Evolutionary conservation across 805 yeast species (phyloP).

Genomic region (Ogataea paraovalis): DNA sequence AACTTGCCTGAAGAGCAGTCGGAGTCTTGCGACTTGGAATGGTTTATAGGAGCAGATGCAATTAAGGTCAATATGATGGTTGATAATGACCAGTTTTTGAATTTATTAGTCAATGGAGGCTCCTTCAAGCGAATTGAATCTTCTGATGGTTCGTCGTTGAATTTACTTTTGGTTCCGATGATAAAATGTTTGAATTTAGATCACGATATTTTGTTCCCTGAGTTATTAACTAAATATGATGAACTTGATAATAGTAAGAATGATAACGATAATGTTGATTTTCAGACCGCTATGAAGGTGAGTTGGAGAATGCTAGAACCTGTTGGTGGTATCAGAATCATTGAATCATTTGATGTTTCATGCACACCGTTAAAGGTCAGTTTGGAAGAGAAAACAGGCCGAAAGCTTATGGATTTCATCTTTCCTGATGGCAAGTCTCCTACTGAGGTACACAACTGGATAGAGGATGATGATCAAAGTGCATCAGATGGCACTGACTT

Average conservation of each 20-base stretch:
- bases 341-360: slow-evolving; percentile 57
- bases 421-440: slow-evolving; percentile 44
- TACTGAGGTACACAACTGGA: background rate
- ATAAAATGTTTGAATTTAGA: slow-evolving; percentile 69
- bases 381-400: slow-evolving; percentile 68
- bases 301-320: slow-evolving; percentile 81
- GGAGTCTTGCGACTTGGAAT: slow-evolving; percentile 38
- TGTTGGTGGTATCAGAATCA: slow-evolving; percentile 86
- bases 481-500: background rate
- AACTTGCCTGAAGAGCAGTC: slow-evolving; percentile 24
- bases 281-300: slow-evolving; percentile 16
- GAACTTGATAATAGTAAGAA: background rate
- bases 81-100: slow-evolving; percentile 59
- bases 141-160: slow-evolving; percentile 63
- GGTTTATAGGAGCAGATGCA: slow-evolving; percentile 64
- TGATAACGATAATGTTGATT: slow-evolving; percentile 12
- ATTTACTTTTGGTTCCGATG: slow-evolving; percentile 53
- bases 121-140: slow-evolving; percentile 59
- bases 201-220: slow-evolving; percentile 58
- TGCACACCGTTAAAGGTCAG: slow-evolving; percentile 67
- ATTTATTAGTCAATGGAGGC: slow-evolving; percentile 60
- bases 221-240: slow-evolving; percentile 54
- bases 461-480: background rate
- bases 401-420: slow-evolving; percentile 59
- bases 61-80: slow-evolving; percentile 67